Percentiles rank a stretch among this genome's conserved stretches.
These are phyloP conservation scores for Tricholoma hemisulphureum DNA, from an alignment of 768 basidiomycete species.

Conservation along the genomic window DNA sequence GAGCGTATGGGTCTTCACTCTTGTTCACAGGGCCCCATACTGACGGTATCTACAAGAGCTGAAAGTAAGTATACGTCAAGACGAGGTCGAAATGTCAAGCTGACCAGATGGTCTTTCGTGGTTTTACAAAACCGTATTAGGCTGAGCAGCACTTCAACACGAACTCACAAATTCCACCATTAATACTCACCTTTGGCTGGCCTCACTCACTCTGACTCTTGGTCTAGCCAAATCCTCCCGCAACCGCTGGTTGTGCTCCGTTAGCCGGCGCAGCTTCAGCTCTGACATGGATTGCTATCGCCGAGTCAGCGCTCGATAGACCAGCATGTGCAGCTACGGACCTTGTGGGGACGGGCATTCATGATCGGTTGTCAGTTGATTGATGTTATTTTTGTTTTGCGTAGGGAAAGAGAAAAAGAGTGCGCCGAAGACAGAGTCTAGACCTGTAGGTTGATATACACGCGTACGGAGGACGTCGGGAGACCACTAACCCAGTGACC, in stretches of 20 bases:
- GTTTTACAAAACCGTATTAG: constrained; percentile 93
- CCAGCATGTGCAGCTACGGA: constrained; percentile 23
- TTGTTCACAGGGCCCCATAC: constrained; percentile 93
- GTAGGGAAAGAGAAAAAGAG: constrained; percentile 16
- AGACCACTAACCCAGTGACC: constrained; percentile 16
- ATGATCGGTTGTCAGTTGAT: constrained; percentile 38
- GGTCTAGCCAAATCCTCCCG: constrained; percentile 87
- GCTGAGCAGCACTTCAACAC: constrained; percentile 40
- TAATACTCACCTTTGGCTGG: constrained; percentile 70
- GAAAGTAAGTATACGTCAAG: too few relatives aligned
- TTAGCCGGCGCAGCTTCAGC: constrained; percentile 90
- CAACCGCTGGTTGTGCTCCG: constrained; percentile 90
- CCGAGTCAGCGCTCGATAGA: constrained; percentile 4
- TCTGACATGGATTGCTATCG: constrained; percentile 90
- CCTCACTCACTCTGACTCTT: constrained; percentile 90
- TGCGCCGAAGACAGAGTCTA: constrained; percentile 19
- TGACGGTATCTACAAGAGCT: constrained; percentile 66
- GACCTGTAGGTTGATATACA: not conserved
- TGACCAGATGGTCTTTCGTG: constrained; percentile 84
- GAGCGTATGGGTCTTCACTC: constrained; percentile 90
- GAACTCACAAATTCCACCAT: not conserved
- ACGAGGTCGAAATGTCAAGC: constrained; percentile 29
- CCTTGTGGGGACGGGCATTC: constrained; percentile 77
- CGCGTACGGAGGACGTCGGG: not conserved
- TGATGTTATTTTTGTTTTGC: constrained; percentile 19